Evolutionary conservation across 2,329 filamentous ascomycete species (phyloP), one percentile per base, ranked within the genome.

Genomic region (Nigrograna mackinnonii): DNA sequence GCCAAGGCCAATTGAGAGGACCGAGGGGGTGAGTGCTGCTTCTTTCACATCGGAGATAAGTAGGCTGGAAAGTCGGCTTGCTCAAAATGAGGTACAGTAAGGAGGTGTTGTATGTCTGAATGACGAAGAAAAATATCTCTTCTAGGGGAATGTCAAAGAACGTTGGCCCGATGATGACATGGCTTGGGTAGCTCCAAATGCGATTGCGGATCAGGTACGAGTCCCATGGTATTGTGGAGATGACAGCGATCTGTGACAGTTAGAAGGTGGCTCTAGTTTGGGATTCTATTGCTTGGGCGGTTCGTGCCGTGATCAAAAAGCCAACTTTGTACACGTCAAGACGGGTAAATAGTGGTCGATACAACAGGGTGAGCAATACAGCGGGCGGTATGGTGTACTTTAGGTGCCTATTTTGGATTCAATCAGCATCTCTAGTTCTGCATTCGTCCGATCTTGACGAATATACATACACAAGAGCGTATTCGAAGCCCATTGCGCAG

Each of bases 71-170:
- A 9, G 77, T 74, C 1, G 82, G 75, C 61, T 86, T 88, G 66
- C 78, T 87, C 16, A 85, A 63, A 1, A 89, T 66, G 7, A 87
- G 73, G 56, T 89, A 90, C 6, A 90, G 61, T 37, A 89, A 67
- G 0, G 81, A 78, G 0, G 86, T 88, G 57, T 82, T 87, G 65
- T 87, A 89, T 1, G 86, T 89, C 67, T 90, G 87, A 18, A 90
- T 80, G 16, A 87, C 68, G 62, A 90, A 90, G 75, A 90, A 90
- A 68, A 89, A 89, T 4, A 89, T 67, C 61, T 90, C 86, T 57
- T 90, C 87, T 4, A 78, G 64, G 0, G 87, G 86, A 14, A 90
- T 86, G n/a, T 73, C 71, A 54, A 80, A 80, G 13, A 88, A 60
- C 1, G 75, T 84, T 0, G 75, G 75, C 0, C 86, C 87, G 24